A percentile compares a stretch with the other conserved stretches of the same genome.
Conservation (phyloP, 495 filamentous ascomycete genomes). For the Aspergillus bertholletiae region DNA sequence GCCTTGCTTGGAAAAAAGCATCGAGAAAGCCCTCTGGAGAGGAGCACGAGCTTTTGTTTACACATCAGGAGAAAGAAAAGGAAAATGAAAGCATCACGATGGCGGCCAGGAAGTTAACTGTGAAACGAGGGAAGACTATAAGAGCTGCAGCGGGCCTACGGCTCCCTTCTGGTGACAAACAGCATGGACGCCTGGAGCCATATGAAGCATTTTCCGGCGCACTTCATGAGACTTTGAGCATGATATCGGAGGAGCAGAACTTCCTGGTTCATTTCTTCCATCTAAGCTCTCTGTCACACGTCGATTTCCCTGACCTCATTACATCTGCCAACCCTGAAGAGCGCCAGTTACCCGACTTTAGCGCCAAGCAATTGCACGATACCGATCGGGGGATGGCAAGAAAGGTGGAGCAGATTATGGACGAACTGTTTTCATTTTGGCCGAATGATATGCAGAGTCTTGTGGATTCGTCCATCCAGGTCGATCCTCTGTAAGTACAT, state of each 20-base stretch:
- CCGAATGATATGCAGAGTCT: conserved; percentile 73
- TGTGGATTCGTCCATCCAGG: conserved; percentile 76
- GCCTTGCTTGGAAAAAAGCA: conserved; percentile 76
- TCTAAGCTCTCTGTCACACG: conserved; percentile 67
- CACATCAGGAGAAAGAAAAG: conserved; percentile 77
- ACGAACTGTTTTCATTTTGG: conserved; percentile 79
- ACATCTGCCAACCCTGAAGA: conserved; percentile 60
- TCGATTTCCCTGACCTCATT: conserved; percentile 80
- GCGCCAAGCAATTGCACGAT: conserved; percentile 69
- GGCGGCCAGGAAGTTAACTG: conserved; percentile 85
- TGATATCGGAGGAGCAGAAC: conserved; percentile 89
- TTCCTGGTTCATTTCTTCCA: conserved; percentile 94
- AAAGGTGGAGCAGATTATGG: conserved; percentile 77
- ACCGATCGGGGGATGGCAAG: conserved; percentile 79
- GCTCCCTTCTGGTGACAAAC: conserved; percentile 55
- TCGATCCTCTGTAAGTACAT: conserved; percentile 73
- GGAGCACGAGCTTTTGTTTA: conserved; percentile 86
- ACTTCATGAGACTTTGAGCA: conserved; percentile 70
- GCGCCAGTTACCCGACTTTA: conserved; percentile 65
- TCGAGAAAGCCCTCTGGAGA: conserved; percentile 76
- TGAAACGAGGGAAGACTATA: conserved; percentile 84
- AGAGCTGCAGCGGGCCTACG: conserved; percentile 62
- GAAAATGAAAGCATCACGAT: conserved; percentile 63
- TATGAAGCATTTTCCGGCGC: conserved; percentile 81
- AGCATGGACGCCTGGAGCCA: conserved; percentile 64